These are phyloP conservation scores for Globisporangium takayamanum DNA, from an alignment of 352 stramenopile genomes.

Conservation along the genomic window DNA sequence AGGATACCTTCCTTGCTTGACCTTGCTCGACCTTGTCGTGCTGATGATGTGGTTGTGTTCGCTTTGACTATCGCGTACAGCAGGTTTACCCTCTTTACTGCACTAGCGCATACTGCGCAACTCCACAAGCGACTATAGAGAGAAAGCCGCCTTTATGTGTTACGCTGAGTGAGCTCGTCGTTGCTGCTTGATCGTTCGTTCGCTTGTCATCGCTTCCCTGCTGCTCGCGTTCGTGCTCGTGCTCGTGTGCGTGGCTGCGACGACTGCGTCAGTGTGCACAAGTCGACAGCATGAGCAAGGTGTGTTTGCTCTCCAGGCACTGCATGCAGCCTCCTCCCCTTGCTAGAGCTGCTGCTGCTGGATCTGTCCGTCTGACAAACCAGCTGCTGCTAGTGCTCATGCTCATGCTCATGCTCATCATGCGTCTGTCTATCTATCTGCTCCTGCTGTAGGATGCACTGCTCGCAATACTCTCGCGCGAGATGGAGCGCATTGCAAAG, in stretches of 20 bases:
- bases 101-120: too few species aligned
- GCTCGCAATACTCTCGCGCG: constrained; percentile 28
- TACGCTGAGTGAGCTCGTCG: too few species aligned
- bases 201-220: neutral
- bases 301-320: neutral
- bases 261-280: neutral
- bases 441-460: constrained; percentile 24
- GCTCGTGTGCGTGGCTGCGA: neutral
- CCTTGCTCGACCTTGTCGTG: too few species aligned
- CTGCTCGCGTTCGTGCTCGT: too few species aligned
- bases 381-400: neutral
- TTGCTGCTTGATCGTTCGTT: neutral
- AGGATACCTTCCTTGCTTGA: neutral
- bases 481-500: constrained; percentile 76
- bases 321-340: too few species aligned
- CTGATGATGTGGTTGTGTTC: too few species aligned
- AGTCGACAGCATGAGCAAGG: neutral
- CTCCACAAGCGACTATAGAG: too few species aligned
- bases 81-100: too few species aligned
- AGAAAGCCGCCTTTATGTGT: too few species aligned
- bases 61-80: too few species aligned
- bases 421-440: neutral
- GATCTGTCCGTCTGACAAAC: neutral
- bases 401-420: neutral
- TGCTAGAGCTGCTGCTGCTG: neutral